A percentile compares a stretch with the other conserved stretches of the same genome.
Conservation (phyloP, 2,329 filamentous ascomycete genomes). For the Fusarium redolens region DNA sequence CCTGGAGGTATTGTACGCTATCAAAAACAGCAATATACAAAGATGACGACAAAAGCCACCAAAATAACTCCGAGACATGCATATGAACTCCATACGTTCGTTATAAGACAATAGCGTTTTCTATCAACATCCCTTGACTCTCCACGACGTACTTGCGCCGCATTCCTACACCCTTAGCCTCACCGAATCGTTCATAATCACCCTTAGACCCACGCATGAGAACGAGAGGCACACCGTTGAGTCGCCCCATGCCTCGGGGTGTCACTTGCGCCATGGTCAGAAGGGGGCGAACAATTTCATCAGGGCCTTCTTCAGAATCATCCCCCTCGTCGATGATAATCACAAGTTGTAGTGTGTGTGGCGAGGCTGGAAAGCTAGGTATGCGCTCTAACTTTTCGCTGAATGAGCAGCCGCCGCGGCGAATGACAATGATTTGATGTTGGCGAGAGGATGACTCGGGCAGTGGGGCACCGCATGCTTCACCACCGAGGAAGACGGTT, state of each 20-base stretch:
- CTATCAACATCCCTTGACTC: conserved; percentile 82
- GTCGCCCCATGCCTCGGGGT: conserved; percentile 73
- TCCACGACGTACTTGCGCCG: conserved; percentile 82
- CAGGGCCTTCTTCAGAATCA: conserved; percentile 42
- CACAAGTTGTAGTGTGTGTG: conserved; percentile 78
- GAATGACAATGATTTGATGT: conserved; percentile 84
- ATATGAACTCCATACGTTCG: conserved; percentile 27
- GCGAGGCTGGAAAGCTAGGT: conserved; percentile 76
- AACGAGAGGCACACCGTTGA: conserved; percentile 82
- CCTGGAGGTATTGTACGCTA: neutral
- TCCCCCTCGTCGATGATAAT: conserved; percentile 74
- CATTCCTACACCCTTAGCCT: conserved; percentile 77
- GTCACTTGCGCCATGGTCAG: conserved; percentile 81
- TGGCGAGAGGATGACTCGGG: conserved; percentile 62
- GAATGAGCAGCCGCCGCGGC: conserved; percentile 86
- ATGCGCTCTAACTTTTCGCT: conserved; percentile 85
- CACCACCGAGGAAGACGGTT: conserved; percentile 75
- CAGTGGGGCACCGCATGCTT: conserved; percentile 71
- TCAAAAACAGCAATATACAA: conserved; percentile 1
- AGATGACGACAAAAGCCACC: conserved; percentile 11
- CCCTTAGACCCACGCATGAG: conserved; percentile 79
- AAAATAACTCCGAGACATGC: conserved; percentile 40
- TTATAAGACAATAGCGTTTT: conserved; percentile 76
- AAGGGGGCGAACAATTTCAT: conserved; percentile 67
- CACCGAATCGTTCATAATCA: conserved; percentile 69